Evolutionary conservation across 305 asterid species (phyloP), one percentile per base, ranked within the genome.

Genomic region (Fraxinus greggii): DNA sequence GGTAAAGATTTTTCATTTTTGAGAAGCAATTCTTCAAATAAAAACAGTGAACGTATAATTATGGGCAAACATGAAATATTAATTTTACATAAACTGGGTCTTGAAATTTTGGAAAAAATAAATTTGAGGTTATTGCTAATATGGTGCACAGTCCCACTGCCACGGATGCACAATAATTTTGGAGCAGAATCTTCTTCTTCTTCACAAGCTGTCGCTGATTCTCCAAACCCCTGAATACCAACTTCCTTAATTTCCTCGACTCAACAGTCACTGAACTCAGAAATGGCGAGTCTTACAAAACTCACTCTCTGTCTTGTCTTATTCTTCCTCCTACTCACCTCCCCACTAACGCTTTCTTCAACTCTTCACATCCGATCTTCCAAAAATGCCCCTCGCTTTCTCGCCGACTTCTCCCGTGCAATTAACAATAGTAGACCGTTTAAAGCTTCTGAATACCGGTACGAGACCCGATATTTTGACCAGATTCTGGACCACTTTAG

Each of bases 401-500:
- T 87, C 17, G 85, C 84, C 26, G 87, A 82, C 78, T 88, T 87
- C 75, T 88, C 90, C 45, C 86, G 86, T 69, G 2, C 76, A 65
- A 67, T 81, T 61, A 79, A 63, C 80, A 28, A 29, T 26, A 63
- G 38, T 56, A 86, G 54, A 28, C 63, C 54, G 70, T 24, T 70
- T 59, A 81, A 78, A 72, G 86, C 90, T 85, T 82, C 91, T 19
- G 75, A 31, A 24, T 93, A 90, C 87, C 80, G 79, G 38, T 94
- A 93, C 92, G 92, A 93, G 84, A 92, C 91, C 81, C 89, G 91
- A 24, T 93, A 88, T 89, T 92, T 95, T 72, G 86, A 89, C 7
- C 98, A 93, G 86, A 81, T 78, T 19, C 93, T 95, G 5, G 98
- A 95, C 77, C 98, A 95, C 83, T 95, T 95, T 92, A 90, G 98